Percentiles rank a stretch among this genome's conserved stretches.
These are phyloP conservation scores for Hydrangea macrophylla DNA, from an alignment of 148 eudicot species.

Conservation along the genomic window DNA sequence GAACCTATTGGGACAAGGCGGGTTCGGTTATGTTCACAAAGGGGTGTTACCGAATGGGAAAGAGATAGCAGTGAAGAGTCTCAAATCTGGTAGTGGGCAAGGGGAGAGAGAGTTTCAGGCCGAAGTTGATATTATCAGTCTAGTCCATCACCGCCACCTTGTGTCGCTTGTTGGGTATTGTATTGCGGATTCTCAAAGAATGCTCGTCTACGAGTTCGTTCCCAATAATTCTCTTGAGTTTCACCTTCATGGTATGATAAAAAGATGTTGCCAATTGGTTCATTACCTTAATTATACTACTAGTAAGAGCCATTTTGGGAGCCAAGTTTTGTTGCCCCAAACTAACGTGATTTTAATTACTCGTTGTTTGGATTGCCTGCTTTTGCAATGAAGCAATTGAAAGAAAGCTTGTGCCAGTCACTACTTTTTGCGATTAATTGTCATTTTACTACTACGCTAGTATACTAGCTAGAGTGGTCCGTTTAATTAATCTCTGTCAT, in stretches of 20 bases:
- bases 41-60: slow-evolving; percentile 78
- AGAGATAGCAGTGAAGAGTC: slow-evolving; percentile 77
- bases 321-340: too few relatives aligned
- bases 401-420: too few relatives aligned
- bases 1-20: slow-evolving; percentile 69
- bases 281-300: too few relatives aligned
- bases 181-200: slow-evolving; percentile 60
- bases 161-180: slow-evolving; percentile 89
- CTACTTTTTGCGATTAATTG: too few relatives aligned
- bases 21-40: slow-evolving; percentile 76
- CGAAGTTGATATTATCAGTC: slow-evolving; percentile 83
- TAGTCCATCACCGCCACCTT: slow-evolving; percentile 79
- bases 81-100: slow-evolving; percentile 72
- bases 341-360: too few relatives aligned
- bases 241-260: slow-evolving; percentile 74
- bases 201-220: slow-evolving; percentile 81
- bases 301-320: too few relatives aligned
- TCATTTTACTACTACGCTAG: too few relatives aligned
- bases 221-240: slow-evolving; percentile 57
- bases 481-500: too few relatives aligned
- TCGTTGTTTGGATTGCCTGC: too few relatives aligned
- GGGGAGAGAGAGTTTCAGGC: slow-evolving; percentile 85
- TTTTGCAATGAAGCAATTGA: too few relatives aligned
- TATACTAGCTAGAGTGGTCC: too few relatives aligned
- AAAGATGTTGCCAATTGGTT: too few relatives aligned